Evolutionary conservation across 2,329 filamentous ascomycete species (phyloP).

Genomic region (Fusarium sp.): DNA sequence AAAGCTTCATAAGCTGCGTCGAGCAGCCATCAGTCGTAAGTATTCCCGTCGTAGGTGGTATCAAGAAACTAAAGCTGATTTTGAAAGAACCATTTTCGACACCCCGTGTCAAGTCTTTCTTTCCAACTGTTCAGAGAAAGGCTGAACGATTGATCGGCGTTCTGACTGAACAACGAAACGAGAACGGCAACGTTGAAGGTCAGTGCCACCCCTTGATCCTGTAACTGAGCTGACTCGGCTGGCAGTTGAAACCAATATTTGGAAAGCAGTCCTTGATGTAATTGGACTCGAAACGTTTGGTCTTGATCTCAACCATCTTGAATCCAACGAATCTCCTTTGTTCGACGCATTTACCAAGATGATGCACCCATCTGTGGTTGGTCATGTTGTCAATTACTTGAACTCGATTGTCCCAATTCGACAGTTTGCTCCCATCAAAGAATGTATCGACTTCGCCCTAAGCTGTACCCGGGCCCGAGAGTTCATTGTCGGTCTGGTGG

Average conservation of each 20-base stretch:
- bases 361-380: constrained; percentile 48
- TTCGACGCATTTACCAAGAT: constrained; percentile 42
- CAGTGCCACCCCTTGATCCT: neutral
- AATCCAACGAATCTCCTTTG: constrained; percentile 45
- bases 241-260: constrained; percentile 50
- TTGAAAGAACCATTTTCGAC: constrained; percentile 52
- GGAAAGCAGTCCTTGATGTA: constrained; percentile 55
- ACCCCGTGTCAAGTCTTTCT: constrained; percentile 47
- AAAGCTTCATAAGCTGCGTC: constrained; percentile 54
- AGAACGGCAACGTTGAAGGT: constrained; percentile 38
- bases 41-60: neutral
- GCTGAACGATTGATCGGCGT: constrained; percentile 50
- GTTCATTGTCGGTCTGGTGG: constrained; percentile 49
- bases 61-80: constrained; percentile 9
- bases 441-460: constrained; percentile 55
- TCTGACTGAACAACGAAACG: constrained; percentile 38
- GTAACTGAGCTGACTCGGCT: neutral
- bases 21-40: constrained; percentile 54
- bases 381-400: constrained; percentile 52
- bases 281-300: constrained; percentile 55
- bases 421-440: constrained; percentile 55
- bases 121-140: constrained; percentile 55
- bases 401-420: constrained; percentile 56
- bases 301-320: constrained; percentile 55
- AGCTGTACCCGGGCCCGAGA: constrained; percentile 51